Evolutionary conservation across 2,329 filamentous ascomycete species (phyloP), one percentile per base, ranked within the genome.

Genomic region (Calycina marina): DNA sequence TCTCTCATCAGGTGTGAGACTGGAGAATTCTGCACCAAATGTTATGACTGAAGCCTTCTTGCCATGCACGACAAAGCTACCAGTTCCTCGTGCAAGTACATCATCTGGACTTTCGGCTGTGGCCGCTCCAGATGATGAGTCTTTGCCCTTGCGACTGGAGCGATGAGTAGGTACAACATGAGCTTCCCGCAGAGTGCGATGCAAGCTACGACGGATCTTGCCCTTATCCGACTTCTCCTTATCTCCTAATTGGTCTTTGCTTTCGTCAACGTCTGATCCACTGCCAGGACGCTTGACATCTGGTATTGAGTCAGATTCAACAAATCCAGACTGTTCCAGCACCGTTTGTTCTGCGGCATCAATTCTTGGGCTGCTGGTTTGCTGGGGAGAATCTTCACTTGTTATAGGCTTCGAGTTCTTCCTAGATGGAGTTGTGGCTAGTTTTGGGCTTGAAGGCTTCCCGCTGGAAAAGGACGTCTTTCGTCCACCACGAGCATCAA

Each of bases 21-120:
- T 77, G 48, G 88, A 77, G 61, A 93, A 76, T 46, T 93, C 88
- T n/a, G 77, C 75, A 6, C 86, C 85, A 52, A 98, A 92, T n/a
- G 83, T 92, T 44, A 98, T 83, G 35, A 98, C 82, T 1, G 85
- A 93, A 3, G 90, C 90, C 56, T 98, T 96, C 62, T 96, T 98
- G 39, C 90, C 88, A 50, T 98, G 90, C 4, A 98, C 77, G 4
- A 90, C 93, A 54, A 98, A 98, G 47, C 83, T 93, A 4, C 84
- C 84, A 9, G 81, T 73, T 9, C 79, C 78, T 29, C 90, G 74
- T 5, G 79, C 65, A 9, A 98, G 64, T 8, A 79, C 74, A 44
- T 83, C 79, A 22, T 79, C 61, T 58, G 68, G 47, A 40, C 54
- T 42, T 40, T 51, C 37, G 48, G 65, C 56, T 12, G 63, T 50